These are phyloP conservation scores for Posidonia australis DNA, from an alignment of 106 monocot species.

Conservation along the genomic window DNA sequence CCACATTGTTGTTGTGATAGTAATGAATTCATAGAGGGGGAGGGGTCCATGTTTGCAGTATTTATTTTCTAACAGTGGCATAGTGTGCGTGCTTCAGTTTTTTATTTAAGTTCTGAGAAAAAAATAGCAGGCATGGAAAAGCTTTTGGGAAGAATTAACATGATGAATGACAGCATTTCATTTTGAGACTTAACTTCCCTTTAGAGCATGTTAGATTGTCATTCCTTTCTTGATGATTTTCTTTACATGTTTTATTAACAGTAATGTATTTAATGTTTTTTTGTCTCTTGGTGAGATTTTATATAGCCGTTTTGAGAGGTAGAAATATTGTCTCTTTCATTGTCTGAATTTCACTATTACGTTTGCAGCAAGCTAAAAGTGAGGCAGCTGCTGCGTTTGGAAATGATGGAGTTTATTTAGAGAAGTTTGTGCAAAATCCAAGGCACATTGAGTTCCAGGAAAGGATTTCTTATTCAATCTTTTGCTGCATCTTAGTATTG, in stretches of 20 bases:
- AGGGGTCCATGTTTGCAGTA: no score
- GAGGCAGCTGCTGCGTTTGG: constrained; percentile 96
- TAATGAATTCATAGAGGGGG: neutral
- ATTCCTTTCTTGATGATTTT: no score
- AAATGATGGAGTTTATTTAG: constrained; percentile 95
- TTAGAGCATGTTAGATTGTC: no score
- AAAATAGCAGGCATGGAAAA: no score
- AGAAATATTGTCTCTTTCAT: neutral
- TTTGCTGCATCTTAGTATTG: neutral
- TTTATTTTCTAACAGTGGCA: no score
- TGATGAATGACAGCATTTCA: no score
- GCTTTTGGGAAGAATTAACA: no score
- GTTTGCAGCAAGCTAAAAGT: constrained; percentile 90
- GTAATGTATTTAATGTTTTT: neutral
- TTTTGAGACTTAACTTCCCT: no score
- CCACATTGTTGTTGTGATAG: neutral
- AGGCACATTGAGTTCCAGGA: constrained; percentile 97
- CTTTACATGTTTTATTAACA: neutral
- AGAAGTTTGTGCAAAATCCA: constrained; percentile 86
- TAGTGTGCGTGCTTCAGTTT: neutral
- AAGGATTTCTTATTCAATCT: neutral
- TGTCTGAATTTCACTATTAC: neutral
- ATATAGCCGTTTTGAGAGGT: no score
- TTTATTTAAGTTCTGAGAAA: neutral
- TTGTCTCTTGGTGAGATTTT: no score